These are phyloP conservation scores for Pseudogymnoascus sp. DNA, from an alignment of 2,329 filamentous ascomycete species.

Conservation along the genomic window DNA sequence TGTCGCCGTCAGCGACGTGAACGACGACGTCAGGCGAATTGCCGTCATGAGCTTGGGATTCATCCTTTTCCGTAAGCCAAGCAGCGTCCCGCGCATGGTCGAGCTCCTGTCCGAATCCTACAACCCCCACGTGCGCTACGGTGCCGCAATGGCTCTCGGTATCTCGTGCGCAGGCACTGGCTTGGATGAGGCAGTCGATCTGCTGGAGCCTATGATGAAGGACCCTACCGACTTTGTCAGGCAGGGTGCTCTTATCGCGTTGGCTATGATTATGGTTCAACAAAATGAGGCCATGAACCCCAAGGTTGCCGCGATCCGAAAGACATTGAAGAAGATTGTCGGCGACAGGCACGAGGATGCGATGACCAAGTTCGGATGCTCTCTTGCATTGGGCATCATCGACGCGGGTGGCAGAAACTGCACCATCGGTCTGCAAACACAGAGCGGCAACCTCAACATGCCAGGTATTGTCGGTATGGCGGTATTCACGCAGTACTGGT, in stretches of 20 bases:
- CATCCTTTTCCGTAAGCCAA: slow-evolving; percentile 95
- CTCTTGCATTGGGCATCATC: slow-evolving; percentile 90
- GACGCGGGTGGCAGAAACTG: slow-evolving; percentile 97
- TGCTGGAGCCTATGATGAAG: slow-evolving; percentile 98
- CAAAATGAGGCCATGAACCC: slow-evolving; percentile 99
- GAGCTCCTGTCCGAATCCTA: slow-evolving; percentile 97
- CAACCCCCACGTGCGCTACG: slow-evolving; percentile 96
- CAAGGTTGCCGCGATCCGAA: slow-evolving; percentile 84
- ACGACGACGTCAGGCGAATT: slow-evolving; percentile 90
- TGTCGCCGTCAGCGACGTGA: slow-evolving; percentile 94
- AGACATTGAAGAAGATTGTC: slow-evolving; percentile 89
- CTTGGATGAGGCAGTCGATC: slow-evolving; percentile 89
- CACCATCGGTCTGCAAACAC: slow-evolving; percentile 94
- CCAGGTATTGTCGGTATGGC: slow-evolving; percentile 95
- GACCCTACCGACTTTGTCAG: slow-evolving; percentile 97
- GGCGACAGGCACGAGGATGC: slow-evolving; percentile 95
- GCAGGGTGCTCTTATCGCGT: slow-evolving; percentile 86
- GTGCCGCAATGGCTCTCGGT: slow-evolving; percentile 94
- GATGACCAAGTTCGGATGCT: slow-evolving; percentile 98
- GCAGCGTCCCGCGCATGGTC: slow-evolving; percentile 96
- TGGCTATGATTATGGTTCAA: slow-evolving; percentile 99
- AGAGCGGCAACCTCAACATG: slow-evolving; percentile 98
- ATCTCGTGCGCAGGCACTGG: slow-evolving; percentile 97
- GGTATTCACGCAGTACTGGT: slow-evolving; percentile 99
- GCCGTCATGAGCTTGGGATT: slow-evolving; percentile 98